Evolutionary conservation across 352 stramenopile species (phyloP).

Genomic region (Globisporangium nunn): DNA sequence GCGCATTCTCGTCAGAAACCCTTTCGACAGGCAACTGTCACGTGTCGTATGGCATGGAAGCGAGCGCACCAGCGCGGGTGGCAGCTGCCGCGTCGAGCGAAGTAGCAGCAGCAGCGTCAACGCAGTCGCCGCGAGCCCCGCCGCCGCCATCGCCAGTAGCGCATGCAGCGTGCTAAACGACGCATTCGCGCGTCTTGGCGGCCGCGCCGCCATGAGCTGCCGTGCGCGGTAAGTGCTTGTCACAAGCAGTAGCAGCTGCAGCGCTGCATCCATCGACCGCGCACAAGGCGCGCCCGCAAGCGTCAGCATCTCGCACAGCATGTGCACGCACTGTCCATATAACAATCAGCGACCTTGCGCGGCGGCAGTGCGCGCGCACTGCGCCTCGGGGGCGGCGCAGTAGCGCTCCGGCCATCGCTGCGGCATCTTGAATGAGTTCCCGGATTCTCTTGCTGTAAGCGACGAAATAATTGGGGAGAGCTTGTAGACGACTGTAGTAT

Average conservation of each 20-base stretch:
- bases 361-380: conserved; percentile 6
- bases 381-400: conserved; percentile 8
- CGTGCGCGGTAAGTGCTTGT: conserved; percentile 35
- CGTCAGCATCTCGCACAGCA: neutral
- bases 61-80: conserved; percentile 25
- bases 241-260: conserved; percentile 27
- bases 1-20: neutral
- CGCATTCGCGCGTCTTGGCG: neutral
- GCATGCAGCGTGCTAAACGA: conserved; percentile 16
- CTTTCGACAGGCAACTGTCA: neutral
- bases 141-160: conserved; percentile 17
- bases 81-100: conserved; percentile 14
- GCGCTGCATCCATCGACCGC: conserved; percentile 11
- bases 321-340: neutral
- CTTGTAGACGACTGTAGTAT: too few relatives aligned
- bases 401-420: neutral
- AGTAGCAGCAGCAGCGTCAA: conserved; percentile 16
- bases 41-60: neutral
- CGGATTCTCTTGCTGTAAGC: neutral
- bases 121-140: conserved; percentile 18
- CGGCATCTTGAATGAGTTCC: neutral
- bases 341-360: conserved; percentile 4
- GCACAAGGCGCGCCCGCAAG: too few relatives aligned
- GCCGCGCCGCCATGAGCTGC: conserved; percentile 11
- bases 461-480: neutral